Base-by-base conservation (phyloP, 768 basidiomycete species). In the Clitopilus hobsonii region DNA sequence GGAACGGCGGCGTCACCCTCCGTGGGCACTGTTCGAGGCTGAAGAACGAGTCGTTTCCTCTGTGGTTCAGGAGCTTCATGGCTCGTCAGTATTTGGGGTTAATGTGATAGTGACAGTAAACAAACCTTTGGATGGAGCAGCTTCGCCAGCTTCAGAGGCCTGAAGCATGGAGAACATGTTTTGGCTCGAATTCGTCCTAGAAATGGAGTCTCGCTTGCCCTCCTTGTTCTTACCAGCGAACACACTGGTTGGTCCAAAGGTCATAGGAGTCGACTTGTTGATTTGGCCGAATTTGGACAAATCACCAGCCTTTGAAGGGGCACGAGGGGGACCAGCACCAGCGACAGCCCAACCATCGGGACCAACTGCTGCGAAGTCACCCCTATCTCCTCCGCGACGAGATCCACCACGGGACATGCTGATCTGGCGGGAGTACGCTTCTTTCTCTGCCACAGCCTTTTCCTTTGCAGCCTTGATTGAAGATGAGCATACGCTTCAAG, bases 341-440 rank as follows among this genome's bases (percentile, higher is more conserved):
- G 86, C 83, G 18, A 86, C 85, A 29, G 89, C 83, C 94, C 95
- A 98, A n/a, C 91, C 91, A 56, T 98, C 94, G 26, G 87, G 79
- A 24, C 84, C 85, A 53, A 78, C 73, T 54, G 83, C 83, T 14
- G 78, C 72, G 48, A 73, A 75, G 10, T 81, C 79, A 41, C 75
- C 79, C 56, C 88, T 80, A 6, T 90, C 83, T 16, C 82, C 85
- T 32, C 94, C 96, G 38, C 94, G 87, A 52, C 92, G 82, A 54
- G 95, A 98, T 32, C 93, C 92, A 32, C 89, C 88, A 32, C 95
- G 88, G 23, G 93, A 94, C 84, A 96, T 92, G 68, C 81, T 85
- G 51, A 84, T 74, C 48, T 80, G 81, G 2, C 85, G 81, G 26
- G 81, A 77, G 60, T 72, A 79, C 26, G 73, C 76, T 67, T 83